phyloP scores from a whole-genome alignment of 73 alveolate species.

The Paramecium biaurelia region DNA sequence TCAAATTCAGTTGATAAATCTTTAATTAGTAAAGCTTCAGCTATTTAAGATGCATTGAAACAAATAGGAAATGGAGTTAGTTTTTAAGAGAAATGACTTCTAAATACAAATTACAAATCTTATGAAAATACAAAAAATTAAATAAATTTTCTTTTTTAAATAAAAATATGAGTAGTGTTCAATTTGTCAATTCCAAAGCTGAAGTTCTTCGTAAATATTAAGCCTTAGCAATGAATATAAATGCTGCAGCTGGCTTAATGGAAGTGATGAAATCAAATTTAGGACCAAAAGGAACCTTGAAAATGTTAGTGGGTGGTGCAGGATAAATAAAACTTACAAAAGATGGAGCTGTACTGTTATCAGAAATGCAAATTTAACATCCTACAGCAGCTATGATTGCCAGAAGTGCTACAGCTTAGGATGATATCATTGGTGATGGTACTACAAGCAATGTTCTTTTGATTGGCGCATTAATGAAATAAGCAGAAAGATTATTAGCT shows the following conservation, averaged over 20 bases:
- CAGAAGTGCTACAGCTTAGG: constrained; percentile 97
- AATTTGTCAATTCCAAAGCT: constrained; percentile 90
- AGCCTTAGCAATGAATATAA: constrained; percentile 93
- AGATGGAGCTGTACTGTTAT: constrained; percentile 93
- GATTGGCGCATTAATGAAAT: constrained; percentile 92
- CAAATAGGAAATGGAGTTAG: neutral
- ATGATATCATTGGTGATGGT: constrained; percentile 98
- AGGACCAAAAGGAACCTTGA: constrained; percentile 97
- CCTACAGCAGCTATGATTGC: constrained; percentile 99
- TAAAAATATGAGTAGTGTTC: constrained; percentile 79
- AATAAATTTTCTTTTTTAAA: neutral
- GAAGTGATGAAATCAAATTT: constrained; percentile 92
- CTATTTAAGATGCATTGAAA: constrained; percentile 21
- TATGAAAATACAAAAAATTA: neutral
- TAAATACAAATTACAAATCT: neutral
- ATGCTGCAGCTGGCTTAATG: constrained; percentile 92
- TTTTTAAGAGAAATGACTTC: neutral
- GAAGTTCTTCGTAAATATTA: constrained; percentile 86
- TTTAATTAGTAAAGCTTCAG: neutral
- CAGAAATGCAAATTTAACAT: constrained; percentile 94
- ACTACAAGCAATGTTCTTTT: constrained; percentile 93
- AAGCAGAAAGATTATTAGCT: constrained; percentile 88
- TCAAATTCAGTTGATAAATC: neutral
- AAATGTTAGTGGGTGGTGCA: constrained; percentile 98
- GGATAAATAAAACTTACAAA: constrained; percentile 96